A percentile compares a stretch with the other conserved stretches of the same genome.
phyloP scores from a whole-genome alignment of 371 early-diverging fungal genomes.

The Apophysomyces variabilis region DNA sequence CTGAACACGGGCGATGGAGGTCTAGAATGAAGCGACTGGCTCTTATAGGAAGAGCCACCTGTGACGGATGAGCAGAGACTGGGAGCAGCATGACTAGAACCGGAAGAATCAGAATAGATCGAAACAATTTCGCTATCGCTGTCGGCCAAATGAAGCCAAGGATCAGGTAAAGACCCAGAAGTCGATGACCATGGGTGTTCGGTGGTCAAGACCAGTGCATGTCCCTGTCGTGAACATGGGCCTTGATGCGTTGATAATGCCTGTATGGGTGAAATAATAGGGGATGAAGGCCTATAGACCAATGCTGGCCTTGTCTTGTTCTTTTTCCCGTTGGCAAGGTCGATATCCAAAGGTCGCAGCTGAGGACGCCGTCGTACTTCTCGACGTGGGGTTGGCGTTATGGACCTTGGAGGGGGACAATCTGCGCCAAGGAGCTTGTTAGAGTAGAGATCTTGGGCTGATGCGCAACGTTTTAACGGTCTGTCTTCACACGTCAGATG shows the following conservation, averaged over 20 bases:
- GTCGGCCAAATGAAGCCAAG: neutral
- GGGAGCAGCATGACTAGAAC: slow-evolving; percentile 29
- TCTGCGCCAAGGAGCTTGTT: neutral
- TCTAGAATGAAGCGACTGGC: slow-evolving; percentile 32
- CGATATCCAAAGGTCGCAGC: neutral
- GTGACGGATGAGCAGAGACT: slow-evolving; percentile 40
- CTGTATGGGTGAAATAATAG: neutral
- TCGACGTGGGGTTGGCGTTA: slow-evolving; percentile 1
- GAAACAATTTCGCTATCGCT: slow-evolving; percentile 15
- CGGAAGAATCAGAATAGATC: slow-evolving; percentile 31
- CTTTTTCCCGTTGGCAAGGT: slow-evolving; percentile 3
- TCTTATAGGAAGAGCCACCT: slow-evolving; percentile 27
- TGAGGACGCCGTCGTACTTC: neutral
- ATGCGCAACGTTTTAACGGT: neutral
- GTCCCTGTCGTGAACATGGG: neutral
- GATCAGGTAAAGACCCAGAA: neutral
- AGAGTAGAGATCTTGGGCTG: neutral
- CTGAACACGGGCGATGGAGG: slow-evolving; percentile 44
- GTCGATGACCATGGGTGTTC: neutral
- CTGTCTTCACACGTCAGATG: slow-evolving; percentile 2
- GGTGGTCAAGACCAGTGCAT: neutral
- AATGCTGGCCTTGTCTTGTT: neutral
- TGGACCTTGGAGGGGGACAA: neutral
- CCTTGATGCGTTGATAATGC: neutral
- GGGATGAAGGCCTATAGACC: neutral